Base-by-base conservation (phyloP, 495 filamentous ascomycete genomes). In the Melanomma pulvis-pyrius region DNA sequence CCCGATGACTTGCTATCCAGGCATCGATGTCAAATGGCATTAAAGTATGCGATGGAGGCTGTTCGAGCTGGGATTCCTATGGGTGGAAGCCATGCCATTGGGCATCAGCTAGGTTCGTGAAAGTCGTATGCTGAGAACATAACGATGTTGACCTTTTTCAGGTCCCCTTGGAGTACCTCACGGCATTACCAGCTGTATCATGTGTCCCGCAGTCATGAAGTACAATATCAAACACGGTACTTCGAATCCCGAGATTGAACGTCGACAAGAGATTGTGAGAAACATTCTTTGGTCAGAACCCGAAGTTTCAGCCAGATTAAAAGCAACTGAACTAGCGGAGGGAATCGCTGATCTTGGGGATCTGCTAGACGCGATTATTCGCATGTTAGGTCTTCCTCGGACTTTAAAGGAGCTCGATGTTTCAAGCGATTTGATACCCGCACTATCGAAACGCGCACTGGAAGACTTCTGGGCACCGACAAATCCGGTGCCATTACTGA, bases 1-100 rank as follows among this genome's bases (percentile, higher is more conserved):
- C 74, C 71, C 13, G 54, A 67, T 12, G 81, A 86, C 50, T 39
- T 76, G 13, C 81, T 81, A 26, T 82, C 83, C 12, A 74, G 85
- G 46, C 68, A 84, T 52, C 74, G 75, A 13, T 84, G 82, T 64
- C 82, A 84, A 63, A 69, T 87, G 34, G 85, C 86, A 0, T 81
- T 81, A 4, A 78, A 82, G 6, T 79, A 83, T 71, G 83, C 83
- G 2, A 88, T 88, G 82, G 76, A 75, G 4, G 82, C 81, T 51
- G 79, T 78, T 49, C 76, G 74, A 47, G 74, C 73, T 46, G 82
- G 81, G 5, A 78, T 84, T 32, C 75, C 83, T 19, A 57, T 86
- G 67, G 86, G 85, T 15, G 84, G 83, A 11, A 85, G 83, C 60
- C 87, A 90, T 74, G 87, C 82, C 0, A 89, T 89, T 71, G 87